phyloP scores from a whole-genome alignment of 2,329 filamentous ascomycete species.

The Bipolaris sorokiniana region DNA sequence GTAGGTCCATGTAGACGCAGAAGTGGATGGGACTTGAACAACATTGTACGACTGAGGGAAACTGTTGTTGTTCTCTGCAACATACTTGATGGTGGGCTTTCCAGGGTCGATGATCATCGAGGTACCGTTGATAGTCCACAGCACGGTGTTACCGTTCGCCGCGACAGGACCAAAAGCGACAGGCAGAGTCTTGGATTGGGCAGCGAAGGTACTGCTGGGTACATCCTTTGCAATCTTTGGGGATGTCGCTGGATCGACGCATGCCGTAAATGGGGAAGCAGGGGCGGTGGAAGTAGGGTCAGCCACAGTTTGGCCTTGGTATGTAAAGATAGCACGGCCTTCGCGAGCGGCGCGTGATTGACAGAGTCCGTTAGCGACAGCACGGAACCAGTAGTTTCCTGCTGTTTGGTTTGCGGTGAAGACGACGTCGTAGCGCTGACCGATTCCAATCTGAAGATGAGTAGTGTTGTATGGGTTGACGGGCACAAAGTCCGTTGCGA shows the following conservation, averaged over 20 bases:
- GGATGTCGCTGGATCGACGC: conserved; percentile 43
- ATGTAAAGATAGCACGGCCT: conserved; percentile 50
- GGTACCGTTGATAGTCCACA: conserved; percentile 52
- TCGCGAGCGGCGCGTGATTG: conserved; percentile 26
- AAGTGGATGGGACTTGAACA: conserved; percentile 47
- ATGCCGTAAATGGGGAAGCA: conserved; percentile 35
- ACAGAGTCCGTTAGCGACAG: conserved; percentile 31
- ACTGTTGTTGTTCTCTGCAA: conserved; percentile 50
- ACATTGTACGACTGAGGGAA: conserved; percentile 52
- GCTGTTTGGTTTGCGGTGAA: conserved; percentile 42
- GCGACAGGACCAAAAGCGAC: conserved; percentile 40
- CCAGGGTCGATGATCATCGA: conserved; percentile 57
- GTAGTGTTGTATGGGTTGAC: conserved; percentile 42
- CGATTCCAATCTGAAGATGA: conserved; percentile 50
- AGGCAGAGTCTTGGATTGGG: conserved; percentile 34
- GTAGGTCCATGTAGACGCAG: conserved; percentile 48
- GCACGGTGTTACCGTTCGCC: conserved; percentile 34
- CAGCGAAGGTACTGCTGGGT: conserved; percentile 37
- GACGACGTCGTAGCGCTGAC: conserved; percentile 47
- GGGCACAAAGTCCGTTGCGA: conserved; percentile 43
- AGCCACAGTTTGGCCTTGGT: conserved; percentile 43
- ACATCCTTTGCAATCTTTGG: conserved; percentile 48
- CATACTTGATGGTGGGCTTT: conserved; percentile 55
- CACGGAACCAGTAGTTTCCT: conserved; percentile 47
- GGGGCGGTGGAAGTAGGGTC: conserved; percentile 42